Evolutionary conservation across 805 yeast species (phyloP).

Genomic region (Yarrowia alimentaria): DNA sequence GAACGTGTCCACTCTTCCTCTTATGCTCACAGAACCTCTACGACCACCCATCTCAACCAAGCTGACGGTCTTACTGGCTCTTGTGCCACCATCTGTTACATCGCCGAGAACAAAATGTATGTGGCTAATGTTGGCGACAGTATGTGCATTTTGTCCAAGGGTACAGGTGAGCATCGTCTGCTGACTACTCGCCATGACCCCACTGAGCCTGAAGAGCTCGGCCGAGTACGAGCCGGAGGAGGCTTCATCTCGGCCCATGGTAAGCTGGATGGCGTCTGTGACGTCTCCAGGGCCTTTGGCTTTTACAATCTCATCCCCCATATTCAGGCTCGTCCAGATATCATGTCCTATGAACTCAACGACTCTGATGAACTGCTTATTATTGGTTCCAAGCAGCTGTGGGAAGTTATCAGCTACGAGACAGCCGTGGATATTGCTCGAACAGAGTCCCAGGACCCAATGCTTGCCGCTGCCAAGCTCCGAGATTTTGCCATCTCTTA

Average conservation of each 20-base stretch:
- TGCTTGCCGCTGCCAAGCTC: conserved; percentile 86
- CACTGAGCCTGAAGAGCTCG: conserved; percentile 61
- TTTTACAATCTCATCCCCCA: conserved; percentile 83
- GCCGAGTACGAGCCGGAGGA: conserved; percentile 83
- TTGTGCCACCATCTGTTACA: conserved; percentile 75
- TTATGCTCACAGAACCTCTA: conserved; percentile 51
- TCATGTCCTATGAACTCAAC: conserved; percentile 57
- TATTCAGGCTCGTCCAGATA: conserved; percentile 83
- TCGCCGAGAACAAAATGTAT: conserved; percentile 66
- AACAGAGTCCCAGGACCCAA: conserved; percentile 71
- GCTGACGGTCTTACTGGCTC: conserved; percentile 80
- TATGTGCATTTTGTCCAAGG: conserved; percentile 72
- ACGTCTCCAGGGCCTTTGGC: conserved; percentile 89
- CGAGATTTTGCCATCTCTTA: conserved; percentile 93
- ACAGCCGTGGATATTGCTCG: conserved; percentile 88
- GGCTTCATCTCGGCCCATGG: conserved; percentile 87
- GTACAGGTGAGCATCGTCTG: conserved; percentile 74
- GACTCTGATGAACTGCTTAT: conserved; percentile 81
- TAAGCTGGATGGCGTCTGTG: conserved; percentile 75
- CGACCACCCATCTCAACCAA: conserved; percentile 55
- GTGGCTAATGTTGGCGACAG: conserved; percentile 92
- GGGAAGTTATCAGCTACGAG: conserved; percentile 81
- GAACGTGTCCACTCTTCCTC: no score
- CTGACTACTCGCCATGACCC: conserved; percentile 84
- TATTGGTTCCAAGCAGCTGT: conserved; percentile 75